Percentiles rank a stretch among this genome's conserved stretches.
These are phyloP conservation scores for Mortierella sp. DNA, from an alignment of 371 early-diverging fungal species.

Conservation along the genomic window DNA sequence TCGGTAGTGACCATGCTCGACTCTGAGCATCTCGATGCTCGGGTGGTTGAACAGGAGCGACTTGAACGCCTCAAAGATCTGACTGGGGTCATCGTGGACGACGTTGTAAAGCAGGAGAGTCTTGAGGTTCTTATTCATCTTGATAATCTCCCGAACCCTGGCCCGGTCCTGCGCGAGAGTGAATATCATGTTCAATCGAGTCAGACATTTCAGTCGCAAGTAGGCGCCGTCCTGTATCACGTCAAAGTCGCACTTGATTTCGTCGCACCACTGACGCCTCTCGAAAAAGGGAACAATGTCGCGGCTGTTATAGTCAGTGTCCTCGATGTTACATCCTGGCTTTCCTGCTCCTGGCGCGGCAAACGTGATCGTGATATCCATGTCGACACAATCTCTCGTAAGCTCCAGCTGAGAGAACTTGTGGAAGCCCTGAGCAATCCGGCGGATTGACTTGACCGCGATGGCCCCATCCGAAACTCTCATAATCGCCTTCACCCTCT, in stretches of 20 bases:
- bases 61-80: conserved; percentile 22
- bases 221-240: conserved; percentile 14
- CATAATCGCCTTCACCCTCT: conserved; percentile 25
- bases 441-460: conserved; percentile 9
- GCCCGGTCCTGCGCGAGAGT: conserved; percentile 20
- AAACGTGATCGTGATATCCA: conserved; percentile 26
- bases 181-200: conserved; percentile 12
- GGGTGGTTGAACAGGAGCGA: conserved; percentile 18
- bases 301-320: conserved; percentile 18
- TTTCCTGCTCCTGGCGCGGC: conserved; percentile 14
- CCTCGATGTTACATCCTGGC: conserved; percentile 26
- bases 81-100: conserved; percentile 12
- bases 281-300: conserved; percentile 19
- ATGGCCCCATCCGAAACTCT: conserved; percentile 22
- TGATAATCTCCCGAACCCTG: conserved; percentile 30
- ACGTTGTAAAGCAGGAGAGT: not conserved
- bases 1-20: not conserved
- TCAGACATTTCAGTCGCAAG: conserved; percentile 15
- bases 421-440: conserved; percentile 29
- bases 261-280: conserved; percentile 28
- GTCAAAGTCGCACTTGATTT: conserved; percentile 20
- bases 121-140: not conserved
- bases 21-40: not conserved
- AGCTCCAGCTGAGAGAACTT: conserved; percentile 31
- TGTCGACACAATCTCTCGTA: conserved; percentile 12